Evolutionary conservation across 2,329 filamentous ascomycete genomes (phyloP).

Genomic region (Beauveria scarabaeidicola): DNA sequence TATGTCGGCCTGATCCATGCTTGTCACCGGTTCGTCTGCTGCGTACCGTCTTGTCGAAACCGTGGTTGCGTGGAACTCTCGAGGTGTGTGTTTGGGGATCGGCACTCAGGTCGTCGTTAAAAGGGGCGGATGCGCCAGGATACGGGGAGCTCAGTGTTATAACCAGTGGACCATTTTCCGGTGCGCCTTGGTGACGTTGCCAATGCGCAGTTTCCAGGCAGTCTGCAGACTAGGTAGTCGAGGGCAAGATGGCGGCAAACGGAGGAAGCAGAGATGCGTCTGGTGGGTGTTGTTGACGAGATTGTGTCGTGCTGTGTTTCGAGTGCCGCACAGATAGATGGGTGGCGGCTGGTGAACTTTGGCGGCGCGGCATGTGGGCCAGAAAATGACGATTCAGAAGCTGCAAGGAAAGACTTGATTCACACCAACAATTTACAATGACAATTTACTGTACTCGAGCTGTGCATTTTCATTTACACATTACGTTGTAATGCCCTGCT

Average conservation of each 20-base stretch:
- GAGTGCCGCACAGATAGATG: not conserved
- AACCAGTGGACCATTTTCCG: not conserved
- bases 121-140: slow-evolving; percentile 7
- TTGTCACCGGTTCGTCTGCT: not conserved
- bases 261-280: not conserved
- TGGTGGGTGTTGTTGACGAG: not conserved
- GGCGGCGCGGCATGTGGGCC: not conserved
- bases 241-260: not conserved
- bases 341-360: not conserved
- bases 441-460: too few species aligned
- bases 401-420: not conserved
- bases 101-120: not conserved
- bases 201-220: not conserved
- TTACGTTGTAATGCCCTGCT: too few species aligned
- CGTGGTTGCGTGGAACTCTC: not conserved
- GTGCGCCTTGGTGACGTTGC: not conserved
- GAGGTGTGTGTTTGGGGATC: not conserved
- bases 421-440: too few species aligned
- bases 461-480: too few species aligned
- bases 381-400: not conserved
- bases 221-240: too few species aligned
- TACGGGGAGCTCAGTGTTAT: not conserved
- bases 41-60: not conserved
- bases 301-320: not conserved
- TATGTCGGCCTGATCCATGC: slow-evolving; percentile 60